A percentile compares a stretch with the other conserved stretches of the same genome.
Evolutionary conservation across 352 stramenopile genomes (phyloP).

Genomic region (Phytophthora idaei): DNA sequence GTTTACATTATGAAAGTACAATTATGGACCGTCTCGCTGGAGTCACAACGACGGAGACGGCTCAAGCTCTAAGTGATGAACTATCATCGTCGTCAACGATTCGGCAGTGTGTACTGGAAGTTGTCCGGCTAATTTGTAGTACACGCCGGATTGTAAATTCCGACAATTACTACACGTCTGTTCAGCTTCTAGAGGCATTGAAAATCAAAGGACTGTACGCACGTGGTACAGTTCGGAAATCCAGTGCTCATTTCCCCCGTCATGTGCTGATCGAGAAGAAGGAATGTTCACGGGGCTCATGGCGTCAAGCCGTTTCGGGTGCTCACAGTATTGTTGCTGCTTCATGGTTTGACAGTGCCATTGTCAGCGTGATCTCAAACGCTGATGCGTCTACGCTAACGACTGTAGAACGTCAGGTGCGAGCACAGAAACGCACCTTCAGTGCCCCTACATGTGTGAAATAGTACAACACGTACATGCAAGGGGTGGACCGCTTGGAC

Average conservation of each 20-base stretch:
- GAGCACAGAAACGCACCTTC: conserved; percentile 1
- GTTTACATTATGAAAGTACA: no score
- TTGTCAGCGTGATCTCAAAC: conserved; percentile 34
- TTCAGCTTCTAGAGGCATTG: conserved; percentile 30
- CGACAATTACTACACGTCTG: conserved; percentile 45
- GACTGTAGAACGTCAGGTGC: conserved; percentile 13
- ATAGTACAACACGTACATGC: neutral
- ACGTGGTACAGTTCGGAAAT: conserved; percentile 25
- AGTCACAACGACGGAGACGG: neutral
- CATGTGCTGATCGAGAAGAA: conserved; percentile 28
- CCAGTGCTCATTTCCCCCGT: conserved; percentile 30
- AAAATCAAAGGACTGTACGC: conserved; percentile 27
- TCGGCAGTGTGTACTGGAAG: conserved; percentile 36
- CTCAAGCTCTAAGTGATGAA: conserved; percentile 5
- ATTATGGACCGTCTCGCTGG: conserved; percentile 24
- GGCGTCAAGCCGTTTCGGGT: conserved; percentile 18
- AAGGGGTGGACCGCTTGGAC: neutral
- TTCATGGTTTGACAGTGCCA: conserved; percentile 32
- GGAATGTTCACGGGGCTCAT: conserved; percentile 6
- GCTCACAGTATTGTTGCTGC: conserved; percentile 16
- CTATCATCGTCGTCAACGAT: conserved; percentile 5
- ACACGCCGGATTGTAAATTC: conserved; percentile 35
- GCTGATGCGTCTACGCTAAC: conserved; percentile 1
- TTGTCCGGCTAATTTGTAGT: conserved; percentile 24
- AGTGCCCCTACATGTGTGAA: conserved; percentile 3